phyloP scores from a whole-genome alignment of 108 stramenopile species.

The Stephanodiscus minutulus region DNA sequence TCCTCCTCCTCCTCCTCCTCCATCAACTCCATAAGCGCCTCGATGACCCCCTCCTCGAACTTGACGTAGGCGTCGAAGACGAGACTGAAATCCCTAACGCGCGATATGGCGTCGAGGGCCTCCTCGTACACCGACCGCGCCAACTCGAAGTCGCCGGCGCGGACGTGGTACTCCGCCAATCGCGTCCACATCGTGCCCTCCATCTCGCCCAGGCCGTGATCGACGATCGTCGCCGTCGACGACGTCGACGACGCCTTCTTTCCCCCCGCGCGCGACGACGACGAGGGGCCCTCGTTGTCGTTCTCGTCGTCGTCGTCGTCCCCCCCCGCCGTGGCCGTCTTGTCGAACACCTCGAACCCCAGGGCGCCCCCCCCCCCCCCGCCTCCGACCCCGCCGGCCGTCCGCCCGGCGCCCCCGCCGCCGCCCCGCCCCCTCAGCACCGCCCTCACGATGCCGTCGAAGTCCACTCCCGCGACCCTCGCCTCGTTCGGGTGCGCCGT shows the following conservation, averaged over 20 bases:
- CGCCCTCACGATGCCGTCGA: constrained; percentile 88
- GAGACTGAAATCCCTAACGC: constrained; percentile 96
- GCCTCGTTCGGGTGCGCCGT: constrained; percentile 86
- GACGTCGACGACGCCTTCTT: constrained; percentile 17
- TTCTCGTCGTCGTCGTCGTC: constrained; percentile 28
- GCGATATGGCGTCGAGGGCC: constrained; percentile 79
- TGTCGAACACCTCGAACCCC: constrained; percentile 44
- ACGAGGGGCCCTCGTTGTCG: constrained; percentile 10
- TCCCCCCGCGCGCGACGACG: constrained; percentile 22
- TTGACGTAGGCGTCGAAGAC: constrained; percentile 96
- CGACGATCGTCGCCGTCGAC: constrained; percentile 20
- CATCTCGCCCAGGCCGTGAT: constrained; percentile 80
- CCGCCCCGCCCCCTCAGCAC: constrained; percentile 56
- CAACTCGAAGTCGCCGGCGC: constrained; percentile 94
- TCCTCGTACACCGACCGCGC: constrained; percentile 97
- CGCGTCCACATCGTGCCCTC: constrained; percentile 95
- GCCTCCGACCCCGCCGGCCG: constrained; percentile 5
- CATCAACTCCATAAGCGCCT: constrained; percentile 83
- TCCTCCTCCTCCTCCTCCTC: constrained; percentile 78
- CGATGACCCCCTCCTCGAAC: constrained; percentile 96
- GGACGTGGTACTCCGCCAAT: constrained; percentile 93
- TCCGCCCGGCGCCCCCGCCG: constrained; percentile 11
- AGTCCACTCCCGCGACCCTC: constrained; percentile 68
- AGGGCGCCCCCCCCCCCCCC: background rate
- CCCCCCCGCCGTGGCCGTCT: constrained; percentile 17